Conservation (phyloP, 306 rosid genomes). For the Cucumis hystrix region DNA sequence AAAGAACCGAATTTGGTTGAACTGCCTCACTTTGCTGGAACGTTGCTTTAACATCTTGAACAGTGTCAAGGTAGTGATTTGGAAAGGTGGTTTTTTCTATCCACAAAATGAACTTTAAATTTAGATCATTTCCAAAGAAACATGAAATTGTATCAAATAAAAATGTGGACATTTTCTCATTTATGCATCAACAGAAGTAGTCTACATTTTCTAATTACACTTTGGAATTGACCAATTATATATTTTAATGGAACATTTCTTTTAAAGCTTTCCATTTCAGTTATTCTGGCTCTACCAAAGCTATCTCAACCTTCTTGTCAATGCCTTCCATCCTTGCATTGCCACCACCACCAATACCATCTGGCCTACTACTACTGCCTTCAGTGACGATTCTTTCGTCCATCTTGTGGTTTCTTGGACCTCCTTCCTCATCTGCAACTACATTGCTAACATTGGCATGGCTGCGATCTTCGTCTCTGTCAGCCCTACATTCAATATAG, state of each 20-base stretch:
- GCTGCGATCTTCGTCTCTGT: slow-evolving; percentile 27
- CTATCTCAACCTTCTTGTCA: background rate
- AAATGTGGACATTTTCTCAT: background rate
- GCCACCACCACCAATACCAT: background rate
- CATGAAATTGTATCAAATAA: background rate
- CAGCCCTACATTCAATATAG: slow-evolving; percentile 31
- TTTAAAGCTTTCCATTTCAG: background rate
- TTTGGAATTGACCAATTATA: background rate
- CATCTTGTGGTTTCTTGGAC: slow-evolving; percentile 13
- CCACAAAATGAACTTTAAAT: no score
- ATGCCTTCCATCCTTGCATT: background rate
- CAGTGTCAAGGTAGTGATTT: no score
- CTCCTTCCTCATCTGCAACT: slow-evolving; percentile 42
- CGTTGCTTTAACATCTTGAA: no score
- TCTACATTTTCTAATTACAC: background rate
- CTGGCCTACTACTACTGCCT: background rate
- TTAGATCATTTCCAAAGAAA: background rate
- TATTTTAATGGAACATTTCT: background rate
- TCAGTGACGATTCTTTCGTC: background rate
- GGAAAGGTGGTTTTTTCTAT: no score
- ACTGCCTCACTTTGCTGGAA: no score
- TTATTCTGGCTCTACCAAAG: background rate
- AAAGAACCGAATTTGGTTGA: no score
- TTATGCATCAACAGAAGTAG: background rate
- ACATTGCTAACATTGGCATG: slow-evolving; percentile 22